Base-by-base conservation (phyloP, 352 stramenopile genomes). In the Globisporangium mamillatum region DNA sequence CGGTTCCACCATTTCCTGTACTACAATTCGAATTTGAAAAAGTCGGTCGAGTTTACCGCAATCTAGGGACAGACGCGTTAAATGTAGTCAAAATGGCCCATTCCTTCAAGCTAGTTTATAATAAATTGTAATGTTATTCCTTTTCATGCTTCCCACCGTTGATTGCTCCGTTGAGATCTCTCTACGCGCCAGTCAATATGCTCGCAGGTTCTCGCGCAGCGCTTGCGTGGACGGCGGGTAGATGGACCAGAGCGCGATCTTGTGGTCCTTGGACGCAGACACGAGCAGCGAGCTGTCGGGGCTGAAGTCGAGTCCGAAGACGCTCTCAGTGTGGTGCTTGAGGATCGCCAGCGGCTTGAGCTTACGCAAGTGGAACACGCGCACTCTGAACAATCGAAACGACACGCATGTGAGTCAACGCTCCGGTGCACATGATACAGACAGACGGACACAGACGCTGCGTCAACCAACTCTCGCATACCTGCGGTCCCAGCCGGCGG, bases 21-120 rank as follows among this genome's bases (percentile, higher is more conserved):
- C 69, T 95, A 95, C 82, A 94, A 93, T 72, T 80, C 81, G 41
- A 95, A 95, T 65, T 76, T 95, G 61, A 94, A 94, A 63, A 90
- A 90, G 67, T 92, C 87, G 50, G 88, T 94, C 71, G 86, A 95
- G 66, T 94, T 94, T 64, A 88, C 85, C 8, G 80, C 82, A 22
- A 72, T 48, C 52, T 34, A 57, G 18, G 34, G 38, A 46, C 12
- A 60, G 44, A 52, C 44, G 10, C 1, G 4, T 32, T 32, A 32
- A 32, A 32, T 32, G 29, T 32, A 32, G 29, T 10, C 44, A 44
- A 44, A 9, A 20, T 27, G 24, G 2, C 18, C 8, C 25, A 60
- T 24, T 32, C 20, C n/a, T 29, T 9, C 12, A 56, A 36, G 54
- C 24, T 44, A 60, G 54, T 25, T 60, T 10, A 1, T 60, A 54